phyloP scores from a whole-genome alignment of 768 basidiomycete species.

The Boletus huronensis region DNA sequence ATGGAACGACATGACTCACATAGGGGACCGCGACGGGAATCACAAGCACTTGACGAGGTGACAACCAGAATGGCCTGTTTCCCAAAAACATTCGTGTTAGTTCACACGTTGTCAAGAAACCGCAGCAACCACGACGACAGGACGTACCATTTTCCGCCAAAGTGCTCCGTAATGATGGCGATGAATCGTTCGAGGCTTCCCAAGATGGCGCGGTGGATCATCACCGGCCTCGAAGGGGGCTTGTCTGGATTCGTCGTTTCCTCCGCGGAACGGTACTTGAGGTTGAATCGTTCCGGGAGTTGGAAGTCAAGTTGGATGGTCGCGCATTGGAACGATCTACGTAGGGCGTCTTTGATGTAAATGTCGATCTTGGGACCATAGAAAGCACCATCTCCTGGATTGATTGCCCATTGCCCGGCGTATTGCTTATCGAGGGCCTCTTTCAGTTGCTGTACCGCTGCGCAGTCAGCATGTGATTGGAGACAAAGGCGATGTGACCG shows the following conservation, averaged over 20 bases:
- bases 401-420: constrained; percentile 86
- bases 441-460: constrained; percentile 64
- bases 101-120: not conserved
- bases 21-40: constrained; percentile 90
- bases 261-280: constrained; percentile 82
- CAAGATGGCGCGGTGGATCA: constrained; percentile 96
- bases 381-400: constrained; percentile 97
- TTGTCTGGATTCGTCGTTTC: constrained; percentile 49
- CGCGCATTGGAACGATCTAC: constrained; percentile 94
- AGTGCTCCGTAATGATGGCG: constrained; percentile 95
- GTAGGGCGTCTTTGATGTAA: constrained; percentile 88
- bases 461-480: constrained; percentile 4
- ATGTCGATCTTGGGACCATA: constrained; percentile 99
- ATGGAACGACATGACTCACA: constrained; percentile 45
- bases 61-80: constrained; percentile 94
- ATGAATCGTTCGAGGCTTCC: constrained; percentile 95
- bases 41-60: constrained; percentile 92
- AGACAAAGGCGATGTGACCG: constrained; percentile 17
- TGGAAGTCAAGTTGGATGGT: constrained; percentile 99
- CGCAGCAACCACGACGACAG: not conserved
- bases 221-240: constrained; percentile 78
- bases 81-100: not conserved
- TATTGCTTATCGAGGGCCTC: constrained; percentile 81
- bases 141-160: constrained; percentile 91
- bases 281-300: constrained; percentile 92